Percentiles rank a stretch among this genome's conserved stretches.
phyloP scores from a whole-genome alignment of 495 filamentous ascomycete genomes.

The Letharia columbiana region DNA sequence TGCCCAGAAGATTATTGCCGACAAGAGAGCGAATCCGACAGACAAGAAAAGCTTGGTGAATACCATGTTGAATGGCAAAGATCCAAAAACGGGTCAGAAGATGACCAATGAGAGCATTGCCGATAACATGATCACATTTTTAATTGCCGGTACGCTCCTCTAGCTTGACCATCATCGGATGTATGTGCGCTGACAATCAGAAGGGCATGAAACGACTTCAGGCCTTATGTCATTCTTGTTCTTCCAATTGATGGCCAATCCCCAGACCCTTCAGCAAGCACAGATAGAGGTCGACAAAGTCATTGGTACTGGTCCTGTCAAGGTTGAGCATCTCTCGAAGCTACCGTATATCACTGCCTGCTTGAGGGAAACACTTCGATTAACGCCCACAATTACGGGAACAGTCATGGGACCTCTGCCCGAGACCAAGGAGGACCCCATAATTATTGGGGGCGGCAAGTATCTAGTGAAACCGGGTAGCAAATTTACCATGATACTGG shows the following conservation, averaged over 20 bases:
- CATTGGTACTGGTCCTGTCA: slow-evolving; percentile 54
- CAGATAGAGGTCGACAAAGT: slow-evolving; percentile 61
- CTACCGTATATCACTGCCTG: slow-evolving; percentile 56
- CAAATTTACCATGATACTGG: slow-evolving; percentile 35
- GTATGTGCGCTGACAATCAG: slow-evolving; percentile 15
- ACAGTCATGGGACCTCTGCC: slow-evolving; percentile 36
- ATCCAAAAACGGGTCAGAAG: slow-evolving; percentile 56
- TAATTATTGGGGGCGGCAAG: slow-evolving; percentile 2
- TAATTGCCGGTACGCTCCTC: slow-evolving; percentile 5
- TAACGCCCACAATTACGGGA: slow-evolving; percentile 50
- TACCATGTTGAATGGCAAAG: slow-evolving; percentile 59
- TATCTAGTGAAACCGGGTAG: slow-evolving; percentile 1
- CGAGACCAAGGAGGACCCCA: slow-evolving; percentile 46
- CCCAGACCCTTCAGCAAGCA: slow-evolving; percentile 48
- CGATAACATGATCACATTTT: slow-evolving; percentile 12
- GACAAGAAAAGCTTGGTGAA: slow-evolving; percentile 62
- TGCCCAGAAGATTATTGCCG: slow-evolving; percentile 50
- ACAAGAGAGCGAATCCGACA: slow-evolving; percentile 45
- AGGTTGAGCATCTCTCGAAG: slow-evolving; percentile 57
- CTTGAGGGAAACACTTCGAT: slow-evolving; percentile 62
- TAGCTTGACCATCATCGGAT: slow-evolving; percentile 28
- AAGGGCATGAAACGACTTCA: slow-evolving; percentile 67
- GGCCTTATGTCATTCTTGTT: slow-evolving; percentile 48
- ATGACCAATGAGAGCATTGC: slow-evolving; percentile 32
- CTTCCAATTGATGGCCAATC: slow-evolving; percentile 54